Conservation (phyloP, 768 basidiomycete genomes). For the Clavulina sp. region DNA sequence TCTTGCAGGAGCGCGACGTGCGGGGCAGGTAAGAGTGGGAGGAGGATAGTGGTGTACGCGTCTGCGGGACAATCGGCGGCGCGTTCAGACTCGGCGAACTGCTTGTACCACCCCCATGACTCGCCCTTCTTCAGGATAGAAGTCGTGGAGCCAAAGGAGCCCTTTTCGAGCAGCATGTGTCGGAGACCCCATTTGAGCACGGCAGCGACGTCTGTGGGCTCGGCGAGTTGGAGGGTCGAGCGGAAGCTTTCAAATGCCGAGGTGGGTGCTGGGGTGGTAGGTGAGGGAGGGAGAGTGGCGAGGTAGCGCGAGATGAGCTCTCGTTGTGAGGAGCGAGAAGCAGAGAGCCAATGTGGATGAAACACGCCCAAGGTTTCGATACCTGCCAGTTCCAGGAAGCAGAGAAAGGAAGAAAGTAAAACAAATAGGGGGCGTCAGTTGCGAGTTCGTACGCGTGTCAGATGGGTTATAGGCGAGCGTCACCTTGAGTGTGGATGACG, state of each 20-base stretch:
- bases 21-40: conserved; percentile 38
- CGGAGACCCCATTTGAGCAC: conserved; percentile 69
- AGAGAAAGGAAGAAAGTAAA: conserved; percentile 9
- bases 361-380: conserved; percentile 67
- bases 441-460: background rate
- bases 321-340: conserved; percentile 51
- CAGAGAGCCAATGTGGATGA: conserved; percentile 71
- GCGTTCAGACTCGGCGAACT: conserved; percentile 44
- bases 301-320: conserved; percentile 53
- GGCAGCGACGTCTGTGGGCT: conserved; percentile 61
- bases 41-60: conserved; percentile 43
- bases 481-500: conserved; percentile 47
- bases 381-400: too few species aligned
- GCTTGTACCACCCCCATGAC: conserved; percentile 44
- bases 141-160: conserved; percentile 37
- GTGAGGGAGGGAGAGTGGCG: conserved; percentile 24
- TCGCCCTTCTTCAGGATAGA: background rate
- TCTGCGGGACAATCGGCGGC: conserved; percentile 39
- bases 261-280: conserved; percentile 34
- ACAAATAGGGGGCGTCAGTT: too few species aligned
- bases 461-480: conserved; percentile 12
- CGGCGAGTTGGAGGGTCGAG: conserved; percentile 43
- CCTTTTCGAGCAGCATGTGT: conserved; percentile 45
- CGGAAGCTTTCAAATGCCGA: conserved; percentile 37
- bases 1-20: conserved; percentile 42